Conservation (phyloP, 208 protist genomes). For the Leptomonas pyrrhocoris region DNA sequence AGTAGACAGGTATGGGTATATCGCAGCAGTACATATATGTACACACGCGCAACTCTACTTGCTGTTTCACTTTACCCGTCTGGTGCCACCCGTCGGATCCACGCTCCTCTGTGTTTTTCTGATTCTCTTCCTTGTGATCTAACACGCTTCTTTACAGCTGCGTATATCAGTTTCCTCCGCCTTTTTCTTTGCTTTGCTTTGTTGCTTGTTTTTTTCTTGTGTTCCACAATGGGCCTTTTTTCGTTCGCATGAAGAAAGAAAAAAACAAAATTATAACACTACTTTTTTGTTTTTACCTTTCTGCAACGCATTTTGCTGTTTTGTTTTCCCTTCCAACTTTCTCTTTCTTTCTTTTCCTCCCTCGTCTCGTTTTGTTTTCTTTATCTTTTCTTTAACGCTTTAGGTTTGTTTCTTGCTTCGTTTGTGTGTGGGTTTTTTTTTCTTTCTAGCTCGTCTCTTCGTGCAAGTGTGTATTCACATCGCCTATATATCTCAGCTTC, state of each 20-base stretch:
- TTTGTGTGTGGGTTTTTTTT: background rate
- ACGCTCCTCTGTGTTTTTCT: background rate
- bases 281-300: background rate
- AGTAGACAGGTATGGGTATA: no score
- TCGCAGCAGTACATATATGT: background rate
- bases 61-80: background rate
- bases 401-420: background rate
- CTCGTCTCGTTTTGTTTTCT: background rate
- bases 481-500: background rate
- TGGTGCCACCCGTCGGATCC: no score
- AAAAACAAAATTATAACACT: background rate
- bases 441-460: background rate
- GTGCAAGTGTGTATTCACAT: constrained; percentile 11
- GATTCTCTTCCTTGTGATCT: background rate
- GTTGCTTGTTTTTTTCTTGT: constrained; percentile 10
- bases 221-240: constrained; percentile 13
- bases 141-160: background rate
- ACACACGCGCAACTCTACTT: background rate
- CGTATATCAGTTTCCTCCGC: background rate
- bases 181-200: constrained; percentile 3
- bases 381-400: constrained; percentile 5
- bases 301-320: background rate
- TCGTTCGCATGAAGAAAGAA: background rate
- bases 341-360: constrained; percentile 1
- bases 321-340: constrained; percentile 3